Evolutionary conservation across 345 rosid genomes (phyloP), one percentile per base, ranked within the genome.

Genomic region (Eucalyptus virginea): DNA sequence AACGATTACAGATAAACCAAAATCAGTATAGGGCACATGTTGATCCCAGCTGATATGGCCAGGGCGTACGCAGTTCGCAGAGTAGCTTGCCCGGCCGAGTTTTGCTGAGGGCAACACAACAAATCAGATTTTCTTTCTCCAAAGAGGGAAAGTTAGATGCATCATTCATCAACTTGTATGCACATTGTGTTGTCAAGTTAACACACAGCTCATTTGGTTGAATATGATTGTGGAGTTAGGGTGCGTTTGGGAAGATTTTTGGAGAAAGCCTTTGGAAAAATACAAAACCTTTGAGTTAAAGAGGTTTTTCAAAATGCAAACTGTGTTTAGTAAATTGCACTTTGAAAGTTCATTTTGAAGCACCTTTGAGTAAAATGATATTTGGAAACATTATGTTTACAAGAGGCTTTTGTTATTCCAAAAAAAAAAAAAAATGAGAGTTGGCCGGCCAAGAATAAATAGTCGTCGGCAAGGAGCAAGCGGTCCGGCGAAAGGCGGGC

Each of bases 401-500:
- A 14, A 14, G 14, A 49, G 17, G 51, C 51, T 49, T 49, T 49
- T 49, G 16, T 49, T 49, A 49, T 49, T 49, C 5, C 11, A 11
- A 11, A 11, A 47, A 11, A 48, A 47, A n/a, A n/a, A 37, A 49
- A 48, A 49, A 49, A 49, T 49, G 51, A 14, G 51, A 49, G 51
- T 14, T 49, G 17, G 51, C 3, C 6, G 0, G 0, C 6, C 51
- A 49, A 49, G 6, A 14, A 14, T 17, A 49, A 49, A 0, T 14
- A 49, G 51, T 49, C 0, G 1, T 1, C 0, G 17, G 3, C 6
- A 0, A 49, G 6, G 1, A 49, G 17, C 17, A 49, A 2, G 17
- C 0, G 6, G 3, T 14, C 3, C 3, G 1, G 0, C 17, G 0
- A 49, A 49, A 17, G 51, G 51, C 1, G 0, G 0, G 6, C 0